Base-by-base conservation (phyloP, 2,329 filamentous ascomycete species). In the Aquanectria penicillioides region DNA sequence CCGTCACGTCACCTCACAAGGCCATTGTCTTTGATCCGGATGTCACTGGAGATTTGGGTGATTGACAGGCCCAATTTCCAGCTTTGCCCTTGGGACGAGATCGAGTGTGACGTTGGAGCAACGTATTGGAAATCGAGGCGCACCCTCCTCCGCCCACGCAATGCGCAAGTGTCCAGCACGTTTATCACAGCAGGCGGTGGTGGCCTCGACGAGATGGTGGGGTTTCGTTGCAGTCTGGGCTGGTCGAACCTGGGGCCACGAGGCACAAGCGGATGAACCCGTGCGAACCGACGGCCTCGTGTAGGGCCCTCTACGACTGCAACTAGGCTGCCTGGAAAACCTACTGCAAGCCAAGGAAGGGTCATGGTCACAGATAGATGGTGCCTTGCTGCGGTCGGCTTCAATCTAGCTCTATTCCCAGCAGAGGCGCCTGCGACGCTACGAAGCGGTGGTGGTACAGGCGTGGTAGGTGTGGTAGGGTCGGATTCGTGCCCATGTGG, bases 191-290 rank as follows among this genome's bases (percentile, higher is more conserved):
- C n/a, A n/a, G n/a, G n/a, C n/a, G n/a, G n/a, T n/a, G n/a, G n/a
- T n/a, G n/a, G n/a, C n/a, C n/a, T n/a, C n/a, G n/a, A n/a, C n/a
- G n/a, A n/a, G n/a, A n/a, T n/a, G n/a, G n/a, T n/a, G n/a, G n/a
- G n/a, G n/a, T n/a, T n/a, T n/a, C n/a, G n/a, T n/a, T n/a, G n/a
- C n/a, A n/a, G n/a, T n/a, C n/a, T n/a, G n/a, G n/a, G 22, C 7
- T 38, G 34, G 6, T 7, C 25, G 15, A 31, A n/a, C n/a, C n/a
- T n/a, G n/a, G 38, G 53, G 53, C 37, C 53, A 49, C 53, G 46
- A 57, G 37, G 22, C 36, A 40, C 31, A 17, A 20, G 47, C 54
- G 54, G 54, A 51, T 57, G 33, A 51, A 57, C 53, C 53, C 53
- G 53, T 31, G 28, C 36, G 29, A 49, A 31, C 46, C 46, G 29